phyloP scores from a whole-genome alignment of 345 rosid species.

The Citrus cavaleriei region DNA sequence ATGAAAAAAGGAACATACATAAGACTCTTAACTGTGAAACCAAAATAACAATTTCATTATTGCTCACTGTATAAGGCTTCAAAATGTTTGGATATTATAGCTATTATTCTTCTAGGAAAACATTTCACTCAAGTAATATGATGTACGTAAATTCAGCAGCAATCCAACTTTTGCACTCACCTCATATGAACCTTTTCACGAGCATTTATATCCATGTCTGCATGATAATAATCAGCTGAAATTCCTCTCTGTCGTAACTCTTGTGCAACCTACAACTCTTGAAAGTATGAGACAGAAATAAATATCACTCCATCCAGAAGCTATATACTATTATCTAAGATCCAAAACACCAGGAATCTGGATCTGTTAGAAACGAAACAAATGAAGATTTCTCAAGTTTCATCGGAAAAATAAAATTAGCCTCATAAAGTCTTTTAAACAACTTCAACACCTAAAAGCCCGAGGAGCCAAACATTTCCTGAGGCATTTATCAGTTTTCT shows the following conservation, averaged over 20 bases:
- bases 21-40: conserved; percentile 3
- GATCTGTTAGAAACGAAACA: not conserved
- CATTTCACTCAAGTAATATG: not conserved
- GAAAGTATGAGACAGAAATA: conserved; percentile 14
- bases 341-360: not conserved
- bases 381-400: not conserved
- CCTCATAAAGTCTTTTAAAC: not conserved
- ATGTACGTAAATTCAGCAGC: not conserved
- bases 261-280: conserved; percentile 68
- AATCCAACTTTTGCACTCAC: conserved; percentile 24
- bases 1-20: conserved; percentile 11
- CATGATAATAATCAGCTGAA: conserved; percentile 83
- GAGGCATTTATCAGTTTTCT: not conserved
- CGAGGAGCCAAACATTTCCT: not conserved
- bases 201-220: conserved; percentile 83
- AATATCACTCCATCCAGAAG: not conserved
- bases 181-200: conserved; percentile 87
- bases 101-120: not conserved
- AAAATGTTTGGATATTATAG: not conserved
- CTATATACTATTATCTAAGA: not conserved
- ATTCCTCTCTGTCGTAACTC: conserved; percentile 72
- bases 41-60: not conserved
- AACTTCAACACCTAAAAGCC: not conserved
- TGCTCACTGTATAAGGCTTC: not conserved
- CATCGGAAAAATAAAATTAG: not conserved